A percentile compares a stretch with the other conserved stretches of the same genome.
phyloP scores from a whole-genome alignment of 108 stramenopile species.

The Cyclotella cryptica region DNA sequence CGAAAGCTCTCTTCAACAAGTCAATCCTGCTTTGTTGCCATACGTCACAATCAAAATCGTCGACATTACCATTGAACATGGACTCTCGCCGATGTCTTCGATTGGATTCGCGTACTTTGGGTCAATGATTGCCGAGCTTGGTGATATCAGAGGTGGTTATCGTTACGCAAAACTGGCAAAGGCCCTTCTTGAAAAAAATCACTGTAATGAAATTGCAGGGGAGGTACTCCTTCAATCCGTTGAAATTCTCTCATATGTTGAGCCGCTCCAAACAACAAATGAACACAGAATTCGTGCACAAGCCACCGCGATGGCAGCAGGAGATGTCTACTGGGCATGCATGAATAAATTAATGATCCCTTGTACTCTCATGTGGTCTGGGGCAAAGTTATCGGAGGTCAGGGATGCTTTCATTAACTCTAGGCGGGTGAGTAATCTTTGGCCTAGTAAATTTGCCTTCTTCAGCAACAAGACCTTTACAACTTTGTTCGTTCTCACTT shows the following conservation, averaged over 20 bases:
- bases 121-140: slow-evolving; percentile 9
- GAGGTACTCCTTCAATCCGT: not conserved
- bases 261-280: slow-evolving; percentile 23
- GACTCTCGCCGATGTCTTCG: slow-evolving; percentile 21
- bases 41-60: slow-evolving; percentile 9
- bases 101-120: slow-evolving; percentile 28
- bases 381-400: not conserved
- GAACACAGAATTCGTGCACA: not conserved
- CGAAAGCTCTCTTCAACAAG: not conserved
- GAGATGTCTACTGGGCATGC: slow-evolving; percentile 18
- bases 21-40: not conserved
- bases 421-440: not conserved
- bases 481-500: too few relatives aligned
- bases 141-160: slow-evolving; percentile 14
- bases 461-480: too few relatives aligned
- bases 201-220: not conserved
- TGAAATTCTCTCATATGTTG: slow-evolving; percentile 4
- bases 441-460: not conserved
- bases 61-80: slow-evolving; percentile 12
- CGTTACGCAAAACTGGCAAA: slow-evolving; percentile 24
- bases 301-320: not conserved
- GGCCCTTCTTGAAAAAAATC: slow-evolving; percentile 15
- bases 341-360: not conserved
- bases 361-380: slow-evolving; percentile 5
- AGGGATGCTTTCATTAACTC: not conserved